Base-by-base conservation (phyloP, 2,329 filamentous ascomycete species). In the Monosporascus sp. region DNA sequence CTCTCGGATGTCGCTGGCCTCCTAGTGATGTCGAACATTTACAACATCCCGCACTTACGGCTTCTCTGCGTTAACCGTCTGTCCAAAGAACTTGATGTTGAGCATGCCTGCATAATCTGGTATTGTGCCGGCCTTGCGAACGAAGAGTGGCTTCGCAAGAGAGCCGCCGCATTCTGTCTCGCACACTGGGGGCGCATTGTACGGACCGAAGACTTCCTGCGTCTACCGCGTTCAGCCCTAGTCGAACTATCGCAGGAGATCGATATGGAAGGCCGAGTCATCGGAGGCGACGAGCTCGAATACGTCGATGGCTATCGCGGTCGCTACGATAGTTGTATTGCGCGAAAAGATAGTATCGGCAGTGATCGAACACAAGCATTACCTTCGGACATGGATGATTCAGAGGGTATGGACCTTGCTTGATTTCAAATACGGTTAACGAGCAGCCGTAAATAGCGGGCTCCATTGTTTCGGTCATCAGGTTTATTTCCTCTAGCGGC, bases 1-100 rank as follows among this genome's bases (percentile, higher is more conserved):
- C 82, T 97, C 20, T 83, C 86, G 31, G 92, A 97, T 61, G 91
- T 97, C 15, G 93, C 94, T 0, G 93, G 94, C 8, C 84, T 99
- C 70, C 80, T 99, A 3, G 93, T 99, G 58, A 95, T 99, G 89
- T 91, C 91, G 44, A 97, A 97, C 69, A 89, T 97, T 47, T 99
- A 99, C 73, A 93, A 97, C 66, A 95, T 99, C 74, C 92, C 92
- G 1, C 90, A 94, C 60, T 83, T 99, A 24, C 88, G 93, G 20
- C 81, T 96, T 7, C 79, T 97, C 1, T 97, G 93, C 68, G 89
- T 97, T 51, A 93, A 96, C 67, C 84, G 94, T 8, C 80, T 99
- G 3, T 87, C 89, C 52, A 88, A 90, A 56, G 94, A 99, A 66
- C 81, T 99, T 3, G 93, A 97, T 66, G 88, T 97, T 39, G 90